phyloP scores from a whole-genome alignment of 1,284 basidiomycete species.

The Vanrija sp. region DNA sequence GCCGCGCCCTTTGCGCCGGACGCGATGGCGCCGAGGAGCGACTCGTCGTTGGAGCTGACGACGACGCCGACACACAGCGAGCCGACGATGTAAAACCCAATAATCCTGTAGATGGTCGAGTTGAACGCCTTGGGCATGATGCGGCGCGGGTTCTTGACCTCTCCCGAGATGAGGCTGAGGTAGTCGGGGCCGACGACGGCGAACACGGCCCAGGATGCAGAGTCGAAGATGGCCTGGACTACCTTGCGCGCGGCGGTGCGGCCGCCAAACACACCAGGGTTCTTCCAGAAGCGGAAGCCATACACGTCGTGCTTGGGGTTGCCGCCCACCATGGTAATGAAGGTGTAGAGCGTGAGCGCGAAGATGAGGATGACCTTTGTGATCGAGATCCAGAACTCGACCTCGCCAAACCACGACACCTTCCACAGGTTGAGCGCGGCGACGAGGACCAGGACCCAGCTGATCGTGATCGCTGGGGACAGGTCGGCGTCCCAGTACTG shows the following conservation, averaged over 20 bases:
- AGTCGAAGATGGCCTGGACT: slow-evolving; percentile 31
- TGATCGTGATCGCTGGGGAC: slow-evolving; percentile 31
- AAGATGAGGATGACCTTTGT: slow-evolving; percentile 35
- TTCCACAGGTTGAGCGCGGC: slow-evolving; percentile 25
- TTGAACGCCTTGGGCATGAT: slow-evolving; percentile 39
- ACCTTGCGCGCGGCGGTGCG: slow-evolving; percentile 21
- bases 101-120: slow-evolving; percentile 29
- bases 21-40: slow-evolving; percentile 20
- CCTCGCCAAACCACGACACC: slow-evolving; percentile 27
- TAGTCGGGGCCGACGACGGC: slow-evolving; percentile 31
- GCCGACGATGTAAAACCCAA: slow-evolving; percentile 35
- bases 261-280: slow-evolving; percentile 32
- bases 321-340: slow-evolving; percentile 38
- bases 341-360: slow-evolving; percentile 35
- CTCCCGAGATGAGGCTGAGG: slow-evolving; percentile 25
- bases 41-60: slow-evolving; percentile 11
- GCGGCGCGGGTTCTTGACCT: slow-evolving; percentile 27
- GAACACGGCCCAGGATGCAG: slow-evolving; percentile 32
- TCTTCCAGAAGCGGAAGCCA: slow-evolving; percentile 36
- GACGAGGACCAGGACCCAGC: slow-evolving; percentile 21
- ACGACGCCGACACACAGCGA: slow-evolving; percentile 33
- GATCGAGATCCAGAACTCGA: slow-evolving; percentile 35
- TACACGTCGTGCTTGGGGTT: slow-evolving; percentile 11
- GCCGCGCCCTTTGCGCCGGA: slow-evolving; percentile 14
- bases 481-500: slow-evolving; percentile 27